phyloP scores from a whole-genome alignment of 371 early-diverging fungal genomes.

The Entomophthora muscae region DNA sequence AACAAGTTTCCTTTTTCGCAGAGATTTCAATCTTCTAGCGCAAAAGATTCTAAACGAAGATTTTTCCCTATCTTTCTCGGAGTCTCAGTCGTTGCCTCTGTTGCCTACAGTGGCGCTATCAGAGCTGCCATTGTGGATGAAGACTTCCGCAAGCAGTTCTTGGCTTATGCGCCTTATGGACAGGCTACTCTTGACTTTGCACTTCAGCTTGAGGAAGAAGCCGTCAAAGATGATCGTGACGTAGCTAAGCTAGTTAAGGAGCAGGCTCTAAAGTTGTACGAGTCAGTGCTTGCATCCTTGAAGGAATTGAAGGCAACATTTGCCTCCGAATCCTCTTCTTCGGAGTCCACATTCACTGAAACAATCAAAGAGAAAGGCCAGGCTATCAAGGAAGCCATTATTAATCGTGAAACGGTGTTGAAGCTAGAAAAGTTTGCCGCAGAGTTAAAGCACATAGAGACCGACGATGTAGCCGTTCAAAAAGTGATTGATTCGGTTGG shows the following conservation, averaged over 20 bases:
- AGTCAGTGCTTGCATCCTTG: not conserved
- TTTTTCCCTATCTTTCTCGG: not conserved
- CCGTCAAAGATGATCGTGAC: not conserved
- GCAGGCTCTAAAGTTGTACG: not conserved
- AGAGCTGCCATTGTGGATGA: slow-evolving; percentile 3
- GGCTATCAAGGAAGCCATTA: not conserved
- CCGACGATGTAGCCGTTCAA: not conserved
- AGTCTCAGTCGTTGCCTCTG: not conserved
- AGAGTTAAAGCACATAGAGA: not conserved
- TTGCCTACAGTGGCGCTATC: slow-evolving; percentile 1
- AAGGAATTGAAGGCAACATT: not conserved
- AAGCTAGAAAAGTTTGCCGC: not conserved
- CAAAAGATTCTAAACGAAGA: not conserved
- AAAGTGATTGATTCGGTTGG: not conserved
- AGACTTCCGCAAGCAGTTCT: not conserved
- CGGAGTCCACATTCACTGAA: no score
- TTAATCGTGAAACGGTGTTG: not conserved
- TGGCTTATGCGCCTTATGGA: slow-evolving; percentile 2
- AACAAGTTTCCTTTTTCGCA: not conserved
- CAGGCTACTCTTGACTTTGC: not conserved
- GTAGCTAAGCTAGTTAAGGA: not conserved
- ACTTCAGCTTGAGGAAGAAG: not conserved
- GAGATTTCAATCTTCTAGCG: not conserved
- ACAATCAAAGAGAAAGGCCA: no score
- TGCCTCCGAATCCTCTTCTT: no score